These are phyloP conservation scores for Boletus barrowsii DNA, from an alignment of 768 basidiomycete genomes.

Conservation along the genomic window DNA sequence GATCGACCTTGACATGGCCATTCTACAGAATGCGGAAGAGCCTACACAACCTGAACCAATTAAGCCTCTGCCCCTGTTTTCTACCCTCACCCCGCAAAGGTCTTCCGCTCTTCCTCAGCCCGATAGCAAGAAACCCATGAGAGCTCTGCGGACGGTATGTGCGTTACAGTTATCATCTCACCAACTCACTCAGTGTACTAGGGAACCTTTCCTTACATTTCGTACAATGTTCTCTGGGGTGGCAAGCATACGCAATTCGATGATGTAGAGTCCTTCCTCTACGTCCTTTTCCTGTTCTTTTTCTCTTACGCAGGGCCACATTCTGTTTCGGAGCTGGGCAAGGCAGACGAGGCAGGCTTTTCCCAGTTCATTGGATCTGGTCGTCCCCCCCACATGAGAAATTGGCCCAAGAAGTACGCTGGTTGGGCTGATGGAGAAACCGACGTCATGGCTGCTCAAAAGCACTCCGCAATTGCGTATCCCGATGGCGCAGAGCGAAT, in stretches of 20 bases:
- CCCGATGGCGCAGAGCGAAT: no score
- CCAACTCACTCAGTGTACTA: not conserved
- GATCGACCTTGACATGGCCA: conserved; percentile 29
- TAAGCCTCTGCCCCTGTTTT: no score
- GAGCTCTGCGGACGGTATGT: no score
- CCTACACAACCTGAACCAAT: not conserved
- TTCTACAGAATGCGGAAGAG: not conserved
- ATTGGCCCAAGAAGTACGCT: not conserved
- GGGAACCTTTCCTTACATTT: conserved; percentile 1
- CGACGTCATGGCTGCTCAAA: no score
- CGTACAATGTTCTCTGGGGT: not conserved
- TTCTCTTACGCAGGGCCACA: conserved; percentile 1
- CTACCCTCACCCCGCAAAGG: not conserved
- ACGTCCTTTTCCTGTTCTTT: not conserved
- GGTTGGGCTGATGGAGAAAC: not conserved
- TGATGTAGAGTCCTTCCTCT: conserved; percentile 3
- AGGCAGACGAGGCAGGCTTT: not conserved
- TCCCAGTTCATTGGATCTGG: not conserved
- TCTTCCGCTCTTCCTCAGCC: no score
- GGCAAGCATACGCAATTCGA: not conserved
- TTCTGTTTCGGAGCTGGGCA: not conserved
- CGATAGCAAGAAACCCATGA: no score
- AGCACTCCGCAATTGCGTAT: no score
- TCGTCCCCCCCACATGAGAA: no score
- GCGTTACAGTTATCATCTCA: not conserved